These are phyloP conservation scores for Passalora sequoiae DNA, from an alignment of 2,329 filamentous ascomycete species.

Conservation along the genomic window DNA sequence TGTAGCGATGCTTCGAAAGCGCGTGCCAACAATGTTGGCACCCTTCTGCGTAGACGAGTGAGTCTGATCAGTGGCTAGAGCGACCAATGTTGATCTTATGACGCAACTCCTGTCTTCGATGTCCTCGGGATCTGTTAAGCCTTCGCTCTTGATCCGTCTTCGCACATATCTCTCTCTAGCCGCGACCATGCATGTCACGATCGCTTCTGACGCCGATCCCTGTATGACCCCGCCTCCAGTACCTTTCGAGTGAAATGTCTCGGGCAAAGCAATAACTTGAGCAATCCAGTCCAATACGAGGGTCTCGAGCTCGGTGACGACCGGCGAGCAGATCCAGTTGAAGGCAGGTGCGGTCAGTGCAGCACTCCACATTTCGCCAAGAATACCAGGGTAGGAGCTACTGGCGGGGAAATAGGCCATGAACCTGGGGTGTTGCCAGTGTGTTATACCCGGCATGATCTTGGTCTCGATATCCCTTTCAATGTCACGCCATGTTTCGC, in stretches of 20 bases:
- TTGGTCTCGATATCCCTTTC: constrained; percentile 76
- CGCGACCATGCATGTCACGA: constrained; percentile 80
- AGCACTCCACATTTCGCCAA: constrained; percentile 87
- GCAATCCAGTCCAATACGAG: constrained; percentile 90
- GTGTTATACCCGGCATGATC: constrained; percentile 87
- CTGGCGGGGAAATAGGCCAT: constrained; percentile 91
- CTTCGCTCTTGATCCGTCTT: constrained; percentile 51
- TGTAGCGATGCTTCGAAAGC: constrained; percentile 66
- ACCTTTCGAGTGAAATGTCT: constrained; percentile 66
- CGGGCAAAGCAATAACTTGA: constrained; percentile 66
- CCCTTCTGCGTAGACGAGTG: constrained; percentile 86
- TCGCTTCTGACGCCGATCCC: constrained; percentile 80
- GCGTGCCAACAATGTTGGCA: constrained; percentile 77
- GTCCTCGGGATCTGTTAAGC: constrained; percentile 44
- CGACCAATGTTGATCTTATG: constrained; percentile 67
- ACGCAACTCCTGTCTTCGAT: constrained; percentile 65
- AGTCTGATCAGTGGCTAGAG: constrained; percentile 70
- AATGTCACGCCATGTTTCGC: constrained; percentile 72
- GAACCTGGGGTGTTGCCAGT: constrained; percentile 93
- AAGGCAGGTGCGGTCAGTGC: constrained; percentile 88
- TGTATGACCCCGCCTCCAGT: constrained; percentile 91
- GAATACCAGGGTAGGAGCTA: constrained; percentile 74
- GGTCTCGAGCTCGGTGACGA: constrained; percentile 88
- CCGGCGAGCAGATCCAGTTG: constrained; percentile 94
- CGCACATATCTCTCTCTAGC: constrained; percentile 74